These are phyloP conservation scores for Babjeviella inositovora DNA, from an alignment of 805 yeast genomes.

Conservation along the genomic window DNA sequence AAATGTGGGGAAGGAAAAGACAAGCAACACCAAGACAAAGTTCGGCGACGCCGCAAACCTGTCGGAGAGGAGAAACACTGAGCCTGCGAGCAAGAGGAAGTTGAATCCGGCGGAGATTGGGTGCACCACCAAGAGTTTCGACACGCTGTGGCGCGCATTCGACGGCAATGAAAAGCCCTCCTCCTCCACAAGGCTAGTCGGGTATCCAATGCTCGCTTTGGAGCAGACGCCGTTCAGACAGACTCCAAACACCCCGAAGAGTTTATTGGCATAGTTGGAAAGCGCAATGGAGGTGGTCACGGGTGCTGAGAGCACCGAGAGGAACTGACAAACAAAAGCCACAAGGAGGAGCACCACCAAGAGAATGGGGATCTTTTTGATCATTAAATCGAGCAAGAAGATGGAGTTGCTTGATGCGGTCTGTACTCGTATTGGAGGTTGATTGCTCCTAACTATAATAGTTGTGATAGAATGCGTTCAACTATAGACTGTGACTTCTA, in stretches of 20 bases:
- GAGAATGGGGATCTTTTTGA: no score
- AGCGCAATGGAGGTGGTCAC: constrained; percentile 31
- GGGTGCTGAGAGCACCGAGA: no score
- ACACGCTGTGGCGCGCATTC: constrained; percentile 37
- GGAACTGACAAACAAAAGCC: no score
- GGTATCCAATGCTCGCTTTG: constrained; percentile 23
- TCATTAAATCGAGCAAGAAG: no score
- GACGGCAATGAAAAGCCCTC: constrained; percentile 36
- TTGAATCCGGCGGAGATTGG: constrained; percentile 47
- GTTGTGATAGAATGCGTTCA: no score
- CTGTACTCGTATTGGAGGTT: no score
- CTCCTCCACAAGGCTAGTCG: constrained; percentile 11
- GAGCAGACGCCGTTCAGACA: constrained; percentile 27
- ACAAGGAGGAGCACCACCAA: no score
- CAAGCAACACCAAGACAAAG: constrained; percentile 31
- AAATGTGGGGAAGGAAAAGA: constrained; percentile 55
- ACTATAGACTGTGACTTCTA: no score
- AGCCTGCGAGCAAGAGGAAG: constrained; percentile 21
- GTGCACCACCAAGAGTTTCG: constrained; percentile 51
- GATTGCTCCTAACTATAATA: no score
- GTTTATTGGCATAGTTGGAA: constrained; percentile 16
- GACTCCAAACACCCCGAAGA: constrained; percentile 66
- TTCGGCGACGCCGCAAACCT: constrained; percentile 13
- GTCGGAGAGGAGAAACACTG: constrained; percentile 20
- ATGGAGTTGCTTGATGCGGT: no score